Evolutionary conservation across 768 basidiomycete genomes (phyloP).

Genomic region (Rubroboletus satanas): DNA sequence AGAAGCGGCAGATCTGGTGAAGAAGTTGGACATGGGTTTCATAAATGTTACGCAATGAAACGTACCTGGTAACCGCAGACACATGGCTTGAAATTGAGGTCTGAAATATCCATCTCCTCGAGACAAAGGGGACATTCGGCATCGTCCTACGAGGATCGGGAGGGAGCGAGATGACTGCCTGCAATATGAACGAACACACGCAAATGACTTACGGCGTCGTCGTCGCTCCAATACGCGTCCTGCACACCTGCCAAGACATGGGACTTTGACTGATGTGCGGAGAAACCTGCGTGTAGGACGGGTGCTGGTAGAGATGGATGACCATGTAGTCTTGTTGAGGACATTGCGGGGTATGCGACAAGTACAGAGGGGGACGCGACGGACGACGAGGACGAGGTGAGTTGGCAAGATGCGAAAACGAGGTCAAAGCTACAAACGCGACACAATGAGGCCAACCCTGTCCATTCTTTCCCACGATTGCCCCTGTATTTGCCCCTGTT

Average conservation of each 20-base stretch:
- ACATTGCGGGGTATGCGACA: conserved; percentile 34
- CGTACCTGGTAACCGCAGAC: conserved; percentile 95
- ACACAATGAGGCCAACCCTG: conserved; percentile 22
- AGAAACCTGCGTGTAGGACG: conserved; percentile 66
- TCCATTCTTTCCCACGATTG: conserved; percentile 21
- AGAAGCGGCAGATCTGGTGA: conserved; percentile 94
- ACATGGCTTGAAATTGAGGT: conserved; percentile 99
- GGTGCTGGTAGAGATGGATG: conserved; percentile 71
- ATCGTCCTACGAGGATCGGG: conserved; percentile 66
- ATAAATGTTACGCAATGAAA: conserved; percentile 15
- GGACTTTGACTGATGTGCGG: conserved; percentile 75
- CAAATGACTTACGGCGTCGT: conserved; percentile 62
- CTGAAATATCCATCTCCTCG: conserved; percentile 98
- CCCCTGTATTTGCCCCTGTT: conserved; percentile 20
- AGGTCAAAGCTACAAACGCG: conserved; percentile 23
- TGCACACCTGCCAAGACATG: conserved; percentile 86
- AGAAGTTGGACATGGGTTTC: conserved; percentile 11
- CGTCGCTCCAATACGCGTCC: conserved; percentile 97
- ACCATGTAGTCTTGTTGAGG: conserved; percentile 52
- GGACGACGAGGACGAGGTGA: conserved; percentile 19
- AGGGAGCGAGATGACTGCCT: conserved; percentile 12
- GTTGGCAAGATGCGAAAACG: conserved; percentile 13
- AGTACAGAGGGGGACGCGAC: conserved; percentile 2
- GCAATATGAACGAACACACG: conserved; percentile 2
- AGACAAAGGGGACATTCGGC: conserved; percentile 97